phyloP scores from a whole-genome alignment of 2,329 filamentous ascomycete species.

The Huntiella abstrusa region DNA sequence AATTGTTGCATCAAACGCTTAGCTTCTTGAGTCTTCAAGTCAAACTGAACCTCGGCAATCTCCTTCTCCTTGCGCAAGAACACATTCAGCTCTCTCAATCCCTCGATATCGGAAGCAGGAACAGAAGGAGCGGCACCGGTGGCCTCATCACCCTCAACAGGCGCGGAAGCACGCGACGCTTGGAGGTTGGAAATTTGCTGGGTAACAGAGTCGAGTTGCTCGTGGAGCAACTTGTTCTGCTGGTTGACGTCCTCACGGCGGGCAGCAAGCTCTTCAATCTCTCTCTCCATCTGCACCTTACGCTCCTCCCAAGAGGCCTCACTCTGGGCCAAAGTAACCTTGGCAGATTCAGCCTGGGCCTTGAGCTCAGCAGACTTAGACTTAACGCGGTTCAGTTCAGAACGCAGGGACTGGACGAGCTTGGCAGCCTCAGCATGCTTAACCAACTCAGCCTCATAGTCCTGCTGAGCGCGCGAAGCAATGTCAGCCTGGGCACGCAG shows the following conservation, averaged over 20 bases:
- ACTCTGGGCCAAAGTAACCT: slow-evolving; percentile 56
- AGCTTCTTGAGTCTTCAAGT: slow-evolving; percentile 70
- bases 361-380: slow-evolving; percentile 56
- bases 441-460: slow-evolving; percentile 84
- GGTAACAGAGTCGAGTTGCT: slow-evolving; percentile 70
- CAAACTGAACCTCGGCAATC: slow-evolving; percentile 90
- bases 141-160: slow-evolving; percentile 24
- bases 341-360: slow-evolving; percentile 72
- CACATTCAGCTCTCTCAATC: slow-evolving; percentile 74
- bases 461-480: slow-evolving; percentile 77
- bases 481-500: slow-evolving; percentile 87
- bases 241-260: slow-evolving; percentile 68
- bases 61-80: slow-evolving; percentile 93
- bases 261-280: slow-evolving; percentile 59
- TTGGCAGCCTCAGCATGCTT: slow-evolving; percentile 94
- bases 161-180: slow-evolving; percentile 36
- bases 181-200: slow-evolving; percentile 65
- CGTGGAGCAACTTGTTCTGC: slow-evolving; percentile 79
- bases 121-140: slow-evolving; percentile 21
- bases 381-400: slow-evolving; percentile 66
- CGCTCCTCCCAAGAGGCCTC: slow-evolving; percentile 79
- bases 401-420: slow-evolving; percentile 56
- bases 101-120: slow-evolving; percentile 39
- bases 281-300: slow-evolving; percentile 61
- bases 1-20: slow-evolving; percentile 82